Conservation (phyloP, 768 basidiomycete genomes). For the Leccinum arenicola region DNA sequence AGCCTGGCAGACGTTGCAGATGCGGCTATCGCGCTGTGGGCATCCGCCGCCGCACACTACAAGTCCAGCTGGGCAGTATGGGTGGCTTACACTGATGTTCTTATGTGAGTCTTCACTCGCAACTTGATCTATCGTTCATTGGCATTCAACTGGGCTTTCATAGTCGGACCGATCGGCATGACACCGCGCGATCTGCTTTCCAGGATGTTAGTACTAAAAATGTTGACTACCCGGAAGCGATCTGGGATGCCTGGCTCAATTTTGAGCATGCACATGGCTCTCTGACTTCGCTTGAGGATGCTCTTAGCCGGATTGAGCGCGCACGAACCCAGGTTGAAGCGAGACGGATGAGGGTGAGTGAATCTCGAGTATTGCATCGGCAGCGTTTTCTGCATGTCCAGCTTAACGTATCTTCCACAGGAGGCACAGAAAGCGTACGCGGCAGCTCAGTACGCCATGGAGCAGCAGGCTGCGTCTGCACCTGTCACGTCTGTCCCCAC, state of each 20-base stretch:
- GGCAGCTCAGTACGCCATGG: conserved; percentile 44
- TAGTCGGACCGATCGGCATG: conserved; percentile 53
- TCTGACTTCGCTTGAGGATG: conserved; percentile 59
- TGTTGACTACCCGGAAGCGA: conserved; percentile 92
- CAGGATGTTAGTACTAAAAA: conserved; percentile 63
- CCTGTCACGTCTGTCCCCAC: conserved; percentile 27
- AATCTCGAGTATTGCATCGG: not conserved
- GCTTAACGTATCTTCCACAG: conserved; percentile 31
- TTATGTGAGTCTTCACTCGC: conserved; percentile 51
- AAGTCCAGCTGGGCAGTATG: conserved; percentile 74
- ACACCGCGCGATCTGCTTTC: conserved; percentile 66
- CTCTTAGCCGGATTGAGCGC: conserved; percentile 61
- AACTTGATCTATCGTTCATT: not conserved
- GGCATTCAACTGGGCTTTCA: not conserved
- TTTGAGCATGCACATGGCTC: conserved; percentile 86
- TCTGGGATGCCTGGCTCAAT: conserved; percentile 88
- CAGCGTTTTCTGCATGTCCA: not conserved
- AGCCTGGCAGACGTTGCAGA: conserved; percentile 47
- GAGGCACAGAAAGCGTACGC: conserved; percentile 61
- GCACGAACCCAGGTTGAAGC: conserved; percentile 61
- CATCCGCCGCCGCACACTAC: conserved; percentile 60
- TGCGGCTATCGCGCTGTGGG: conserved; percentile 59
- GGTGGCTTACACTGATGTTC: conserved; percentile 68
- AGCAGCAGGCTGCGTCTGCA: conserved; percentile 37
- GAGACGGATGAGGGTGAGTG: conserved; percentile 58